Conservation (phyloP, 495 filamentous ascomycete genomes). For the Amorphotheca resinae region DNA sequence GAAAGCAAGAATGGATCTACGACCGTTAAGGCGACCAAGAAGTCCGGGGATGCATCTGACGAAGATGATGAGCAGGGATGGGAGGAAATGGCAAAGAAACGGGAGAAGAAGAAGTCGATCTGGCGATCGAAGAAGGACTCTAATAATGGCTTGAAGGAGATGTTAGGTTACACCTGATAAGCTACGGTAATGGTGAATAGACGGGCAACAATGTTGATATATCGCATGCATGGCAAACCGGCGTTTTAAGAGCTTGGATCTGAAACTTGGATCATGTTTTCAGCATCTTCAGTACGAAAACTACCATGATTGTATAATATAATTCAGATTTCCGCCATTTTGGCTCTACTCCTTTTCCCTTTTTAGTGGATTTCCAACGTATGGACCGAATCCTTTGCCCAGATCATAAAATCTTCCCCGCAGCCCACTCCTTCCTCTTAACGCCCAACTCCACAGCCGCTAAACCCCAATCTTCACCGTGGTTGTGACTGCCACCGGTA, state of each 20-base stretch:
- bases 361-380: background rate
- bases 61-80: conserved; percentile 74
- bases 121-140: conserved; percentile 60
- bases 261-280: conserved; percentile 3
- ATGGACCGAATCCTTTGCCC: background rate
- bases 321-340: conserved; percentile 12
- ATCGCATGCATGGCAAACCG: conserved; percentile 9
- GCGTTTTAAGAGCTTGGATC: conserved; percentile 11
- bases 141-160: conserved; percentile 18
- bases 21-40: conserved; percentile 18
- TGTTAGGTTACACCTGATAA: conserved; percentile 11
- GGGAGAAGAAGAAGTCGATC: conserved; percentile 62
- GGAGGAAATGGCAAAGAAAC: conserved; percentile 76
- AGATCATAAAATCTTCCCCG: conserved; percentile 42
- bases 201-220: background rate
- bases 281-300: background rate
- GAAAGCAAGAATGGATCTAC: conserved; percentile 28
- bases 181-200: background rate
- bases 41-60: conserved; percentile 40
- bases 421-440: conserved; percentile 54
- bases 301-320: conserved; percentile 11
- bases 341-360: background rate
- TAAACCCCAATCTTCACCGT: conserved; percentile 81
- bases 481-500: conserved; percentile 53
- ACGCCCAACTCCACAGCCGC: conserved; percentile 62